Evolutionary conservation across 106 monocot species (phyloP).

Genomic region (Alisma plantagoaquatica): DNA sequence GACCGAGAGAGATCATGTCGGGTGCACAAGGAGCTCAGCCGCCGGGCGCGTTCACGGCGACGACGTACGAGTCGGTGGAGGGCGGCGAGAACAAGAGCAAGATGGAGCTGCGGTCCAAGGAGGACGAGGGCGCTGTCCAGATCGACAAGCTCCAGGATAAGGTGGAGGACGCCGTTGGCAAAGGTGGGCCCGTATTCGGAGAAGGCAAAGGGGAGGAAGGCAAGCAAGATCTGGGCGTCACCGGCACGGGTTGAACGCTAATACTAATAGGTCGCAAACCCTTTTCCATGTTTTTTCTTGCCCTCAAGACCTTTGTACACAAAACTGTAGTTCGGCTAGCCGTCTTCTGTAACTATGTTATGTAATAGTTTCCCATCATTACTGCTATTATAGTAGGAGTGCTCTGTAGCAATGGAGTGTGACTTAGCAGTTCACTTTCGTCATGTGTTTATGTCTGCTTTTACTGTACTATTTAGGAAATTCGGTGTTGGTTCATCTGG

Average conservation of each 20-base stretch:
- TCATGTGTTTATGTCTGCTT: too few species aligned
- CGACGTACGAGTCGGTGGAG: conserved; percentile 10
- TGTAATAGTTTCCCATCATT: too few species aligned
- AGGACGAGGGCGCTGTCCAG: conserved; percentile 17
- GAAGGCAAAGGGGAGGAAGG: conserved; percentile 15
- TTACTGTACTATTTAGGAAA: too few species aligned
- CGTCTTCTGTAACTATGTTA: too few species aligned
- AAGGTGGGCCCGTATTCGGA: conserved; percentile 9
- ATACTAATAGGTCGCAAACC: too few species aligned
- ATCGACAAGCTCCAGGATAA: conserved; percentile 10
- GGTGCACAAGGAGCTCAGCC: conserved; percentile 19
- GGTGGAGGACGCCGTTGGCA: not conserved
- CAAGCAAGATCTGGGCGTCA: conserved; percentile 18
- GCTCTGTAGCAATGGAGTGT: too few species aligned
- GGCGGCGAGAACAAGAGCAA: conserved; percentile 14
- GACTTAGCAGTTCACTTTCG: too few species aligned
- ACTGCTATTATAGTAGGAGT: too few species aligned
- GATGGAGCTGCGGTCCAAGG: conserved; percentile 8
- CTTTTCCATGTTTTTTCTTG: too few species aligned
- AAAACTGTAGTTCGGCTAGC: too few species aligned
- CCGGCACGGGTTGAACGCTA: conserved; percentile 10
- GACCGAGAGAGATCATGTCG: conserved; percentile 4
- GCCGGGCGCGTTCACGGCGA: conserved; percentile 12
- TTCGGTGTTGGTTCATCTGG: too few species aligned
- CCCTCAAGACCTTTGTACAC: too few species aligned